Evolutionary conservation across 2,329 filamentous ascomycete species (phyloP).

Genomic region (Talaromyces sp.): DNA sequence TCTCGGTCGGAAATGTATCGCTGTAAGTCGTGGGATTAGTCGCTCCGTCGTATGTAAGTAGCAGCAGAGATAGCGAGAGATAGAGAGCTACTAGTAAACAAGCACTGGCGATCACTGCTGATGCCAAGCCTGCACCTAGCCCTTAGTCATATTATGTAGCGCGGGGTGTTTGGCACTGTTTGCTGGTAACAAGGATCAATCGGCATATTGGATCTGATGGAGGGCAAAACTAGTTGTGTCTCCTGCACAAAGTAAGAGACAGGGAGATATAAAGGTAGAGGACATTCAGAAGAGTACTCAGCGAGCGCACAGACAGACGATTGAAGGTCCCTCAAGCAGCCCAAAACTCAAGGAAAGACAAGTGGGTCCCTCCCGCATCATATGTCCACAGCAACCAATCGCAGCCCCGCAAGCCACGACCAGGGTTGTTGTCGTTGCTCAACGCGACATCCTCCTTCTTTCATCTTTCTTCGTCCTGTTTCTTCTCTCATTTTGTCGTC

Average conservation of each 20-base stretch:
- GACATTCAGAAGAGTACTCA: too few species aligned
- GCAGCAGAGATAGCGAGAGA: neutral
- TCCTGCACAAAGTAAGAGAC: neutral
- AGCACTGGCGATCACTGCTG: neutral
- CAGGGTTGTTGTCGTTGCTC: neutral
- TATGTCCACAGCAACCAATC: constrained; percentile 1
- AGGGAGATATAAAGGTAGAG: neutral
- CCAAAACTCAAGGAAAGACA: neutral
- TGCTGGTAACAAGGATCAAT: neutral
- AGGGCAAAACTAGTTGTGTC: neutral
- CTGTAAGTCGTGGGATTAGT: neutral
- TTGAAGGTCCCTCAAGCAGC: neutral
- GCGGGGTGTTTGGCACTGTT: constrained; percentile 1
- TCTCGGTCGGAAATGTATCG: neutral
- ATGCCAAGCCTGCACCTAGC: constrained; percentile 1
- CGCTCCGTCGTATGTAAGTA: neutral
- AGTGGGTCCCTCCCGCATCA: neutral
- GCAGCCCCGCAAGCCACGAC: neutral
- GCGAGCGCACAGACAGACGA: neutral
- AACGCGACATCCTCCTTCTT: neutral
- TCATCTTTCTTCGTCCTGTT: neutral
- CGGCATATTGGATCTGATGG: neutral
- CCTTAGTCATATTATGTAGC: constrained; percentile 1
- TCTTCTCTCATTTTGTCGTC: neutral
- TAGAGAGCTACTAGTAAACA: neutral